Conservation (phyloP, 768 basidiomycete genomes). For the Collybia sp. region DNA sequence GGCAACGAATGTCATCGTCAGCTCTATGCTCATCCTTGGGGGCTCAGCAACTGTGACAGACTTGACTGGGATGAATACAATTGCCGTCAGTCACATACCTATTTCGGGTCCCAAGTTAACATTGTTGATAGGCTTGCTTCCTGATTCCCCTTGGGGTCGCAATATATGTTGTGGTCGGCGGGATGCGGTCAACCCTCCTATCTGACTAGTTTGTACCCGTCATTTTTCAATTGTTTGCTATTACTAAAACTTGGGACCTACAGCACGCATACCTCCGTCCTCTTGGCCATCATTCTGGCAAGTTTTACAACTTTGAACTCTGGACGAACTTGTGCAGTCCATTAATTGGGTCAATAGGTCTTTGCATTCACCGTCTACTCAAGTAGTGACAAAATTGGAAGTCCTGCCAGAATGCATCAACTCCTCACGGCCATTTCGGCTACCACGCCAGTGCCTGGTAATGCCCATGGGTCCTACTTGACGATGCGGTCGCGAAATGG, state of each 20-base stretch:
- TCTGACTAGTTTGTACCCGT: constrained; percentile 69
- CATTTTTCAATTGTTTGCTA: background rate
- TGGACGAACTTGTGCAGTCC: background rate
- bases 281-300: constrained; percentile 78
- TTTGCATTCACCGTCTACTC: constrained; percentile 80
- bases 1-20: constrained; percentile 90
- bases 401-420: constrained; percentile 71
- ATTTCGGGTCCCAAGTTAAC: background rate
- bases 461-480: constrained; percentile 81
- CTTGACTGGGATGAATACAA: constrained; percentile 86
- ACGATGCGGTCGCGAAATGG: constrained; percentile 78
- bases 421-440: constrained; percentile 60
- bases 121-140: constrained; percentile 65
- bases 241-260: background rate
- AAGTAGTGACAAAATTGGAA: constrained; percentile 76
- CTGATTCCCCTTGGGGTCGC: constrained; percentile 84
- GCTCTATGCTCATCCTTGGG: constrained; percentile 76
- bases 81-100: constrained; percentile 45
- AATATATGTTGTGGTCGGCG: constrained; percentile 84
- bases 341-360: constrained; percentile 14
- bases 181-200: constrained; percentile 81
- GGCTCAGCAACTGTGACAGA: constrained; percentile 85
- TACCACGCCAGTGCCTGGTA: constrained; percentile 64
- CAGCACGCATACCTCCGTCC: constrained; percentile 82
- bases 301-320: constrained; percentile 12